phyloP scores from a whole-genome alignment of 805 yeast species.

The Cyberlindnera misumaiensis region DNA sequence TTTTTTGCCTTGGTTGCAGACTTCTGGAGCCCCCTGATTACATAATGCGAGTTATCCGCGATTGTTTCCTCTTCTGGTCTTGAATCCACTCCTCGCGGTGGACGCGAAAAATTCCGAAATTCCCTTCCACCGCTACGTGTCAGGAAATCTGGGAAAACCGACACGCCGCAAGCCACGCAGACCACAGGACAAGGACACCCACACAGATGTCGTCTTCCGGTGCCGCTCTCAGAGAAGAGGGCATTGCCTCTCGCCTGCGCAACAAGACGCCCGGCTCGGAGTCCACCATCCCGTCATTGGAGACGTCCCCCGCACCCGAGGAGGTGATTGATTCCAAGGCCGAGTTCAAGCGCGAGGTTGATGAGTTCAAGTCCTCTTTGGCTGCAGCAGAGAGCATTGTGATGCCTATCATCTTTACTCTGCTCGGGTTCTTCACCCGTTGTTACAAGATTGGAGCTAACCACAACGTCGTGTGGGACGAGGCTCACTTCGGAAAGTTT shows the following conservation, averaged over 20 bases:
- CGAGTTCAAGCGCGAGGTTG: conserved; percentile 12
- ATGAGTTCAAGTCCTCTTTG: conserved; percentile 17
- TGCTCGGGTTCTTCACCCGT: conserved; percentile 64
- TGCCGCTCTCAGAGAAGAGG: conserved; percentile 6
- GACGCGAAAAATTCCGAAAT: no score
- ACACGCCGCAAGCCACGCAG: neutral
- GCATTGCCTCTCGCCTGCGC: conserved; percentile 17
- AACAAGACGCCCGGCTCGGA: conserved; percentile 8
- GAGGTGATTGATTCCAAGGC: conserved; percentile 15
- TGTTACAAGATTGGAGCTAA: conserved; percentile 70
- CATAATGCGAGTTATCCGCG: no score
- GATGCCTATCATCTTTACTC: conserved; percentile 62
- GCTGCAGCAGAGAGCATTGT: conserved; percentile 26
- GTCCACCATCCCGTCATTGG: neutral
- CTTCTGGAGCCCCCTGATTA: no score
- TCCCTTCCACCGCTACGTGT: no score
- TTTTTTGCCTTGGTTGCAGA: no score
- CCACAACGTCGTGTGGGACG: conserved; percentile 89
- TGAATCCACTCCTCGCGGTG: no score
- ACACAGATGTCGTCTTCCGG: conserved; percentile 2
- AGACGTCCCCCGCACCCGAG: neutral
- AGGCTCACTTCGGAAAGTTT: conserved; percentile 95
- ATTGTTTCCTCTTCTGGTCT: no score
- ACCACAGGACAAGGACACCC: neutral
- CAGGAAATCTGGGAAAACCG: no score